phyloP scores from a whole-genome alignment of 768 basidiomycete genomes.

The Suillus tomentosus region DNA sequence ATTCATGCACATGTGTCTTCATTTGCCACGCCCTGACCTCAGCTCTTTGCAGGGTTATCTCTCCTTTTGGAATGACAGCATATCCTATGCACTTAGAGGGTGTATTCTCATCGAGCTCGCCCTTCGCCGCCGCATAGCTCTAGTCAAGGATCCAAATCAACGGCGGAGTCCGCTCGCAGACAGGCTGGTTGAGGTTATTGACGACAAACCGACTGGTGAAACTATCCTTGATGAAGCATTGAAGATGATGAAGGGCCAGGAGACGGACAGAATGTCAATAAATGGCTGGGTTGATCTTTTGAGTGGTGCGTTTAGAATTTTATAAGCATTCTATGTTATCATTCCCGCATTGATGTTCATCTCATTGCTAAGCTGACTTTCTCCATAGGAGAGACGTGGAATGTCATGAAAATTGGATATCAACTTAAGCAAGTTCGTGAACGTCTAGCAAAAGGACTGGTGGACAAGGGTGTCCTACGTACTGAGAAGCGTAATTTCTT shows the following conservation, averaged over 20 bases:
- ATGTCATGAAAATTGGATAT: constrained; percentile 99
- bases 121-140: constrained; percentile 89
- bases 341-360: constrained; percentile 1
- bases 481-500: constrained; percentile 99
- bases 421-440: constrained; percentile 99
- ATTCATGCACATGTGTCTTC: neutral
- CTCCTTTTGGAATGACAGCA: constrained; percentile 99
- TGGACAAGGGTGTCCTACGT: constrained; percentile 98
- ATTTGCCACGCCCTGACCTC: constrained; percentile 1
- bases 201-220: constrained; percentile 92
- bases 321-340: neutral
- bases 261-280: constrained; percentile 55
- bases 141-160: constrained; percentile 78
- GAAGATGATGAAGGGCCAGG: constrained; percentile 90
- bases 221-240: constrained; percentile 95
- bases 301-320: constrained; percentile 63
- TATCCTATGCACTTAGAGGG: constrained; percentile 97
- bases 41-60: constrained; percentile 70
- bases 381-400: constrained; percentile 95
- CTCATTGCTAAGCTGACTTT: constrained; percentile 3
- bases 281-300: constrained; percentile 95
- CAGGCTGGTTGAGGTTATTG: constrained; percentile 86
- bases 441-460: constrained; percentile 93
- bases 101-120: constrained; percentile 98
- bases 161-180: constrained; percentile 79